Base-by-base conservation (phyloP, 768 basidiomycete genomes). In the Amyloporia xantha region DNA sequence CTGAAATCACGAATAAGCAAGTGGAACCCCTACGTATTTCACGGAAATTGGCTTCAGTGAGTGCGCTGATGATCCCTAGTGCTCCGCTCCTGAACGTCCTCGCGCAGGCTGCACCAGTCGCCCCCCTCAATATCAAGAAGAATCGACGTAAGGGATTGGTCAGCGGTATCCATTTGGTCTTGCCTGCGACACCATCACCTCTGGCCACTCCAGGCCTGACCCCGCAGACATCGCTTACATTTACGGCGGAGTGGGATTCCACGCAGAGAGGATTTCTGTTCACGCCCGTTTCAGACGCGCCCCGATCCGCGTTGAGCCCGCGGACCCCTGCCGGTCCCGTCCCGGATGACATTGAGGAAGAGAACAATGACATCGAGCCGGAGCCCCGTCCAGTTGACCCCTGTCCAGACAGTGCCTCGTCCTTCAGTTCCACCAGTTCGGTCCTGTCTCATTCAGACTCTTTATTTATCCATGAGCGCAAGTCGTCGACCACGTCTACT, bases 191-290 rank as follows among this genome's bases (percentile, higher is more conserved):
- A 4, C 62, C 60, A 2, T 42, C 56, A 23, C 55, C 55, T 35
- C 48, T 38, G n/a, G 30, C 44, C 39, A 51, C 50, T 5, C 54
- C 55, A 10, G 51, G 47, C 15, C 43, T 38, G 5, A 50, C 57
- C 5, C 59, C 54, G 5, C 52, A 57, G 28, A 59, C 58, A 21
- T 59, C 60, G 9, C 54, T 61, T 28, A 62, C 63, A n/a, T 65
- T 65, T 49, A 62, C 61, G 1, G 63, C 63, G 3, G 61, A 62
- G 40, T 62, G 61, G 61, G 61, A 65, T 43, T 48, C 57, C 35
- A 54, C 55, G 3, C 54, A 59, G 7, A 53, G 54, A 38, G 54
- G 55, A 36, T 60, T 63, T 35, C 53, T 63, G 11, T 57, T 63
- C 51, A 59, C 57, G n/a, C 60, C 61, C 7, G 38, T 60, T 38